Conservation (phyloP, 305 asterid genomes). For the Fraxinus sp. region DNA sequence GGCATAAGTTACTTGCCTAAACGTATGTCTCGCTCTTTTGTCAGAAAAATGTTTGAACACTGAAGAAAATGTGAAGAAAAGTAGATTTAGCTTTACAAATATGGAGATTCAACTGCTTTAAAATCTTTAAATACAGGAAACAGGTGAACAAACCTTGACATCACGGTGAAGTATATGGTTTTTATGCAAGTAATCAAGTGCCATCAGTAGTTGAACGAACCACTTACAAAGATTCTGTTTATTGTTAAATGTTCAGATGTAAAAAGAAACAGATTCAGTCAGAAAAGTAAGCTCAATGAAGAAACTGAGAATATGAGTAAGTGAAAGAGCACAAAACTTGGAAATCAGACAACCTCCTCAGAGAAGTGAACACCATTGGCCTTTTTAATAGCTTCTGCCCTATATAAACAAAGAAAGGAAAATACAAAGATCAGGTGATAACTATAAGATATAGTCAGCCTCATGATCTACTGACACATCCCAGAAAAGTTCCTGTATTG, state of each 20-base stretch:
- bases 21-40: conserved; percentile 87
- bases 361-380: conserved; percentile 81
- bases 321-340: neutral
- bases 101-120: conserved; percentile 1
- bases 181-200: conserved; percentile 87
- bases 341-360: conserved; percentile 67
- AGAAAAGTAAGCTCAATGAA: conserved; percentile 7
- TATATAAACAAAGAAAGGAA: conserved; percentile 30
- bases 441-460: conserved; percentile 8
- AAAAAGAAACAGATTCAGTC: conserved; percentile 17
- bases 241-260: conserved; percentile 26
- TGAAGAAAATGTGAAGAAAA: conserved; percentile 40
- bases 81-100: conserved; percentile 20
- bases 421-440: conserved; percentile 9
- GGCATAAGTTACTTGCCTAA: conserved; percentile 52
- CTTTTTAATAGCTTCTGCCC: conserved; percentile 94
- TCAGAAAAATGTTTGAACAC: conserved; percentile 97
- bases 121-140: conserved; percentile 7
- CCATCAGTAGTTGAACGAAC: conserved; percentile 92
- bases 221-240: conserved; percentile 94
- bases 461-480: neutral
- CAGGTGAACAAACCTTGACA: conserved; percentile 67
- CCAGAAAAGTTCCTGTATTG: neutral
- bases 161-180: conserved; percentile 96
- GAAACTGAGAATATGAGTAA: neutral